Conservation (phyloP, 139 green algal species). For the Deuterostichococcus epilithicus region DNA sequence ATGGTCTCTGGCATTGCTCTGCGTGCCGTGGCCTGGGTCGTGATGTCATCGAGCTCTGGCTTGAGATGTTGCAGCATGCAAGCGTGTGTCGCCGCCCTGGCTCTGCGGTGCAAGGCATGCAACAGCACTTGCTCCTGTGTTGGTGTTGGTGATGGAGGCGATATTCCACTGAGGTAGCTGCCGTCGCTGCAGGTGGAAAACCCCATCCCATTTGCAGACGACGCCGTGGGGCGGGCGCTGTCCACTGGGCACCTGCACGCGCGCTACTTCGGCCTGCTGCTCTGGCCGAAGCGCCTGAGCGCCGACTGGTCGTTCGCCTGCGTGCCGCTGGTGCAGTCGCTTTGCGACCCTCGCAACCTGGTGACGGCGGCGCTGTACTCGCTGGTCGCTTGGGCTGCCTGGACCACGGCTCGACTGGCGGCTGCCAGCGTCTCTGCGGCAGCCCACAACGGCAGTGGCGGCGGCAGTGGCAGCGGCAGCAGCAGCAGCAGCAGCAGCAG, state of each 20-base stretch:
- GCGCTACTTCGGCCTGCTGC: slow-evolving; percentile 57
- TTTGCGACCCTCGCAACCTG: slow-evolving; percentile 49
- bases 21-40: too few species aligned
- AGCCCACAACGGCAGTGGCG: background rate
- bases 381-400: slow-evolving; percentile 12
- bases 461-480: slow-evolving; percentile 19
- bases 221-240: slow-evolving; percentile 26
- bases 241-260: slow-evolving; percentile 60
- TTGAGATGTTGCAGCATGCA: too few species aligned
- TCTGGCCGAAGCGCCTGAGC: slow-evolving; percentile 57
- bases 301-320: slow-evolving; percentile 79
- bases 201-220: slow-evolving; percentile 63
- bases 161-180: too few species aligned
- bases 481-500: slow-evolving; percentile 2
- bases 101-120: background rate
- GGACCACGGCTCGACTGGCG: background rate
- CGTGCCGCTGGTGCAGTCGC: slow-evolving; percentile 46
- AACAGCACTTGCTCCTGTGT: background rate
- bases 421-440: background rate
- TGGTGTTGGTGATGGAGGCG: background rate
- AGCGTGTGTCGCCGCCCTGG: background rate
- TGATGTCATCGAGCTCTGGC: too few species aligned
- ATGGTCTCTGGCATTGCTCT: too few species aligned
- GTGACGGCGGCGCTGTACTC: slow-evolving; percentile 41
- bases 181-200: slow-evolving; percentile 67